Base-by-base conservation (phyloP, 2,329 filamentous ascomycete genomes). In the Cladosporium halotolerans region DNA sequence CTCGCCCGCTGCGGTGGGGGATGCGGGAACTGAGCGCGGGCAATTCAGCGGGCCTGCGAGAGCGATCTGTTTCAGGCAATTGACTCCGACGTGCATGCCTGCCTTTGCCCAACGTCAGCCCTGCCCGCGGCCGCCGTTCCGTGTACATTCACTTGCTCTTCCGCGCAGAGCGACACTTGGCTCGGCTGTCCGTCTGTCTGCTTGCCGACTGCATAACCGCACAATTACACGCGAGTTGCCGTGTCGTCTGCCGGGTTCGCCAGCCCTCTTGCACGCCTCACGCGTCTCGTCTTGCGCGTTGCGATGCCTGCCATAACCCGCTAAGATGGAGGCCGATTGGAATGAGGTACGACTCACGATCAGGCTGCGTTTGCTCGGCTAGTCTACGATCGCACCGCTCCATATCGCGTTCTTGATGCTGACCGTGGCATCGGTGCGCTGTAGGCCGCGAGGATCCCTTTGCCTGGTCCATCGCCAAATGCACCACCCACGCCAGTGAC, bases 401-500 rank as follows among this genome's bases (percentile, higher is more conserved):
- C 4, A 14, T 8, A 9, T 39, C 36, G 42, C 46, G 14, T 28
- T n/a, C 33, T 51, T 44, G 33, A 38, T 32, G 14, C 43, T 55
- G 28, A 46, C 42, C 14, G 28, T n/a, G 44, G 42, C 34, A 16
- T 16, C 40, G 32, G 42, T 32, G 50, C 42, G 18, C 34, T 52
- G 66, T 68, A 95, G 86, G 83, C 95, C 71, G 82, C 84, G 72
- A 86, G 89, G 72, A 83, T 93, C 73, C 80, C 84, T 69, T 82
- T 95, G 72, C 88, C 89, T 70, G 84, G 88, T 64, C 84, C 87
- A 65, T 85, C 82, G 67, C 77, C 83, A 64, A 84, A 86, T 74
- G 80, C 80, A 60, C 49, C 60, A 23, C 80, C 84, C 41, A 86
- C 86, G 18, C 82, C 83, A 54, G 83, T 89, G 61, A 85, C 87